Conservation (phyloP, 345 rosid genomes). For the Gossypium bickii region DNA sequence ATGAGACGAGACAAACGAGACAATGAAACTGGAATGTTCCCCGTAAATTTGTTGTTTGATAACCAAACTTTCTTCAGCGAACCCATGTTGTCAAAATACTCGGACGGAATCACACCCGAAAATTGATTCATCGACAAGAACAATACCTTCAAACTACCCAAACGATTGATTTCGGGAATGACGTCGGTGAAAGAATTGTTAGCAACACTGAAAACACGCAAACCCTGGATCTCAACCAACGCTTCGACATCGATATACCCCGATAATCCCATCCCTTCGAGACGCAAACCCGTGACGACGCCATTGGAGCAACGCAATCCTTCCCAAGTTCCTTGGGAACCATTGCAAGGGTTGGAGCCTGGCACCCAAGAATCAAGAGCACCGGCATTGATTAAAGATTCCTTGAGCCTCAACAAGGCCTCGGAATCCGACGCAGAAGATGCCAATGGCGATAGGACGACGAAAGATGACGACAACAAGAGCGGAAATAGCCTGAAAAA, state of each 20-base stretch:
- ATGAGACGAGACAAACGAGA: constrained; percentile 35
- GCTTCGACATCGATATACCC: constrained; percentile 62
- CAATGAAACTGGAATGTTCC: constrained; percentile 55
- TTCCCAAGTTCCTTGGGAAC: constrained; percentile 28
- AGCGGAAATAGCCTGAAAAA: constrained; percentile 38
- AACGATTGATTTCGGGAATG: constrained; percentile 56
- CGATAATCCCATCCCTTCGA: constrained; percentile 55
- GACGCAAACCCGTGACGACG: constrained; percentile 44
- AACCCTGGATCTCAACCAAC: constrained; percentile 32
- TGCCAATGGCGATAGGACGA: constrained; percentile 11
- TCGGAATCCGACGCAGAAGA: constrained; percentile 43
- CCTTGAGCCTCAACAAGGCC: constrained; percentile 54
- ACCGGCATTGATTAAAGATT: constrained; percentile 39
- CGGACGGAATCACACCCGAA: constrained; percentile 51
- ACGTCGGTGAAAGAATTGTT: constrained; percentile 59
- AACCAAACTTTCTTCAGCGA: constrained; percentile 59
- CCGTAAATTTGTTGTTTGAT: constrained; percentile 53
- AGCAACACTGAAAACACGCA: constrained; percentile 54
- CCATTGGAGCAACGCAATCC: constrained; percentile 55
- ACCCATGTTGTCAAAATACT: constrained; percentile 47
- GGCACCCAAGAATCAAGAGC: constrained; percentile 64
- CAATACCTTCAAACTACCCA: constrained; percentile 43
- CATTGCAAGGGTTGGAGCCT: constrained; percentile 46
- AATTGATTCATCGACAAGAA: constrained; percentile 58
- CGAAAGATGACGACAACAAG: constrained; percentile 24